Percentiles rank a stretch among this genome's conserved stretches.
phyloP scores from a whole-genome alignment of 2,329 filamentous ascomycete genomes.

The Pseudogymnoascus sp. region DNA sequence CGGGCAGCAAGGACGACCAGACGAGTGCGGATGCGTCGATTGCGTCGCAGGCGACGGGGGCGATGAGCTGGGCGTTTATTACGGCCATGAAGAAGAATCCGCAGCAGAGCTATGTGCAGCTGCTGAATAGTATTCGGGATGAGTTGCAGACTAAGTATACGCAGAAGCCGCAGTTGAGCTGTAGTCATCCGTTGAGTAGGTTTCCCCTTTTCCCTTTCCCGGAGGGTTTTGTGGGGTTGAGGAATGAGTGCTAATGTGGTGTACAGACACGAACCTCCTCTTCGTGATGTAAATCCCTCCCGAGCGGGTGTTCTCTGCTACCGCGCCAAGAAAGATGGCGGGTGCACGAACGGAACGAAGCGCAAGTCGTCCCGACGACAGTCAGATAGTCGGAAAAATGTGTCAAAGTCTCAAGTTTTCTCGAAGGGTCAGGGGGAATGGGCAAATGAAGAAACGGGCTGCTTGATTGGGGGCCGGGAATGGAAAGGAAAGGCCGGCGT shows the following conservation, averaged over 20 bases:
- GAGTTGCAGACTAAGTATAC: constrained; percentile 79
- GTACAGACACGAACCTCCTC: constrained; percentile 52
- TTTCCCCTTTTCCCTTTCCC: neutral
- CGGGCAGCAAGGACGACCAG: constrained; percentile 89
- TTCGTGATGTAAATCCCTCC: constrained; percentile 48
- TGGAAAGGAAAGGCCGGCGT: no score
- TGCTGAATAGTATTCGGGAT: constrained; percentile 91
- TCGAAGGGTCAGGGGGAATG: no score
- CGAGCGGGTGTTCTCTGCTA: neutral
- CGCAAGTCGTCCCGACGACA: neutral
- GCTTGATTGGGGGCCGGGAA: no score
- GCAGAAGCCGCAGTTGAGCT: constrained; percentile 93
- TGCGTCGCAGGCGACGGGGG: constrained; percentile 79
- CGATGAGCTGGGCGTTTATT: constrained; percentile 98
- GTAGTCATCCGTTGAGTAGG: constrained; percentile 87
- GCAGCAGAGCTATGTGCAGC: constrained; percentile 90
- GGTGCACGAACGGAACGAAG: neutral
- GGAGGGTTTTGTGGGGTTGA: neutral
- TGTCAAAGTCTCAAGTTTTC: no score
- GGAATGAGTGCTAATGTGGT: constrained; percentile 16
- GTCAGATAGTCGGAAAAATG: neutral
- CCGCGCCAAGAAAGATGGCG: neutral
- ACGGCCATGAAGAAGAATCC: constrained; percentile 83
- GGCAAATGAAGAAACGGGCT: no score
- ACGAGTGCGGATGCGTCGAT: constrained; percentile 93